A percentile compares a stretch with the other conserved stretches of the same genome.
phyloP scores from a whole-genome alignment of 257 asterid species.

The Agastache rugosa region DNA sequence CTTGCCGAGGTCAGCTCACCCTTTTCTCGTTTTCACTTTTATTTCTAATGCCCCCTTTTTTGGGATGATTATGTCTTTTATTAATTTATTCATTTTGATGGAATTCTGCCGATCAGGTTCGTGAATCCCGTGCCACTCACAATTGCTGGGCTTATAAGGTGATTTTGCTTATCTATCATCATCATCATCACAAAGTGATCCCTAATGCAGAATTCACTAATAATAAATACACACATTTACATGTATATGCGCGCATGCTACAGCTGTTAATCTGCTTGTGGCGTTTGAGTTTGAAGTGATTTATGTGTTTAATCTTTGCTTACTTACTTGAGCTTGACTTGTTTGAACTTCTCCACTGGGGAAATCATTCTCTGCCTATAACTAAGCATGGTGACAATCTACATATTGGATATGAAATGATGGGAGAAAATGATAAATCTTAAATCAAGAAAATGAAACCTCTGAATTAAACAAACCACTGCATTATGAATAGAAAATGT shows the following conservation, averaged over 20 bases:
- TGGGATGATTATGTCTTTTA: not conserved
- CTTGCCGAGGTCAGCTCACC: slow-evolving; percentile 65
- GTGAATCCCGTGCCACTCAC: slow-evolving; percentile 88
- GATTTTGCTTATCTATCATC: not conserved
- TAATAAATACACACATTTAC: not conserved
- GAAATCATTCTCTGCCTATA: not conserved
- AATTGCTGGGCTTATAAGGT: slow-evolving; percentile 99
- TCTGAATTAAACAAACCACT: not conserved
- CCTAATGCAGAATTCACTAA: not conserved
- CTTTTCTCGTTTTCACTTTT: not conserved
- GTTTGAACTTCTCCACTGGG: slow-evolving; percentile 5
- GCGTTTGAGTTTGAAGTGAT: not conserved
- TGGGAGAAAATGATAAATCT: slow-evolving; percentile 5
- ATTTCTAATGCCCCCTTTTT: not conserved
- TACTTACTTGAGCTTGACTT: slow-evolving; percentile 12
- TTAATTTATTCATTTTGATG: not conserved
- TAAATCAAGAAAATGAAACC: not conserved
- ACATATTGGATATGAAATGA: slow-evolving; percentile 13
- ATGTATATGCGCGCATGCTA: not conserved
- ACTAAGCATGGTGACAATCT: not conserved
- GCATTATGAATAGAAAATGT: slow-evolving; percentile 9
- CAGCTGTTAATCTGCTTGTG: not conserved
- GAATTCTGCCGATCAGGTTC: slow-evolving; percentile 54
- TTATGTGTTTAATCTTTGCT: not conserved
- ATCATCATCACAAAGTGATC: too few species aligned